Evolutionary conservation across 1,284 basidiomycete genomes (phyloP).

Genomic region (Sparassis latifolia): DNA sequence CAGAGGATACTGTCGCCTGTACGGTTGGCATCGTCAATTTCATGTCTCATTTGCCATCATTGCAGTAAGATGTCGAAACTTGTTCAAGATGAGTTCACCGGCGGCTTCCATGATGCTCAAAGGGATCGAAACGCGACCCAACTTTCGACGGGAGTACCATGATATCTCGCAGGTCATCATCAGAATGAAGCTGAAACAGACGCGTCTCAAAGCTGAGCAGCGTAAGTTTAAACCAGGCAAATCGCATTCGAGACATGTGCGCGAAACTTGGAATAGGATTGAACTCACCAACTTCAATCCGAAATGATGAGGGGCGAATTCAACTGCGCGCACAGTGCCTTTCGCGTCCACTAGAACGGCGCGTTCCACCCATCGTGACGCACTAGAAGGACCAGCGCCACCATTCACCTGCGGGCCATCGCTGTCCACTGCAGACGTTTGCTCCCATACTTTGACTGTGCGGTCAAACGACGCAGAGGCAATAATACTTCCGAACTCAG

Average conservation of each 20-base stretch:
- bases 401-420: conserved; percentile 30
- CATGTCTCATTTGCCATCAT: too few relatives aligned
- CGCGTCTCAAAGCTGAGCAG: too few relatives aligned
- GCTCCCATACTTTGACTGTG: conserved; percentile 88
- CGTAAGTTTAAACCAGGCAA: too few relatives aligned
- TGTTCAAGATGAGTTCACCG: too few relatives aligned
- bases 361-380: conserved; percentile 66
- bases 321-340: conserved; percentile 77
- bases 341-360: conserved; percentile 76
- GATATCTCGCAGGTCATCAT: too few relatives aligned
- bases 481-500: conserved; percentile 80
- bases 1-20: conserved; percentile 82
- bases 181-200: too few relatives aligned
- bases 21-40: too few relatives aligned
- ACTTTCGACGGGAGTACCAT: too few relatives aligned
- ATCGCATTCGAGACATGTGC: too few relatives aligned
- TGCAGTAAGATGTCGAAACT: too few relatives aligned
- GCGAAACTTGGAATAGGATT: neutral
- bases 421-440: conserved; percentile 35
- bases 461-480: conserved; percentile 85
- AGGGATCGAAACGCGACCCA: too few relatives aligned
- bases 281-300: conserved; percentile 76
- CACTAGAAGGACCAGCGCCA: conserved; percentile 17
- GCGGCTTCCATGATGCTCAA: too few relatives aligned
- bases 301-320: conserved; percentile 81